phyloP scores from a whole-genome alignment of 2,329 filamentous ascomycete genomes.

The Ascochyta viciae-villosae region DNA sequence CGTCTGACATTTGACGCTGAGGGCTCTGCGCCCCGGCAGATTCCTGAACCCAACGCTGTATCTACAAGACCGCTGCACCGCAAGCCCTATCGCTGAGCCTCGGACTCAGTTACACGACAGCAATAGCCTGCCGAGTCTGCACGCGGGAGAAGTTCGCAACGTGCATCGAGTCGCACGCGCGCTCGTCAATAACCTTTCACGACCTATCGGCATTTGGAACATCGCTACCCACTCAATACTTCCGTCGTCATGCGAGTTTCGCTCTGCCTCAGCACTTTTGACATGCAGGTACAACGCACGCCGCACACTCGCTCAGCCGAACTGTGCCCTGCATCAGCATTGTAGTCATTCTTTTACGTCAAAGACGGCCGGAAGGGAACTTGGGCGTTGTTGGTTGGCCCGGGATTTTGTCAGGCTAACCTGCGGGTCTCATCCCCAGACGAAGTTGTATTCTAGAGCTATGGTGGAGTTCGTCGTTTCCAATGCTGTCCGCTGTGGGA shows the following conservation, averaged over 20 bases:
- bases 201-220: background rate
- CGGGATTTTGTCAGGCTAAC: too few relatives aligned
- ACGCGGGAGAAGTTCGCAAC: constrained; percentile 6
- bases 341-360: background rate
- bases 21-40: background rate
- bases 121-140: background rate
- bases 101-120: constrained; percentile 2
- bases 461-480: background rate
- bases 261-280: background rate
- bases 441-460: too few relatives aligned
- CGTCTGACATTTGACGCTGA: background rate
- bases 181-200: constrained; percentile 1
- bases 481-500: too few relatives aligned
- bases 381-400: too few relatives aligned
- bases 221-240: background rate
- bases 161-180: constrained; percentile 10
- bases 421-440: too few relatives aligned
- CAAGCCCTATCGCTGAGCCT: background rate
- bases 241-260: background rate
- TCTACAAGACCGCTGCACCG: background rate
- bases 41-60: background rate
- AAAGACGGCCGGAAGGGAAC: too few relatives aligned
- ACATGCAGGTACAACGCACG: constrained; percentile 6
- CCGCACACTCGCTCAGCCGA: background rate
- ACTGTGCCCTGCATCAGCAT: background rate